Evolutionary conservation across 805 yeast genomes (phyloP), one percentile per base, ranked within the genome.

Genomic region (Gaillardinia entomophila): DNA sequence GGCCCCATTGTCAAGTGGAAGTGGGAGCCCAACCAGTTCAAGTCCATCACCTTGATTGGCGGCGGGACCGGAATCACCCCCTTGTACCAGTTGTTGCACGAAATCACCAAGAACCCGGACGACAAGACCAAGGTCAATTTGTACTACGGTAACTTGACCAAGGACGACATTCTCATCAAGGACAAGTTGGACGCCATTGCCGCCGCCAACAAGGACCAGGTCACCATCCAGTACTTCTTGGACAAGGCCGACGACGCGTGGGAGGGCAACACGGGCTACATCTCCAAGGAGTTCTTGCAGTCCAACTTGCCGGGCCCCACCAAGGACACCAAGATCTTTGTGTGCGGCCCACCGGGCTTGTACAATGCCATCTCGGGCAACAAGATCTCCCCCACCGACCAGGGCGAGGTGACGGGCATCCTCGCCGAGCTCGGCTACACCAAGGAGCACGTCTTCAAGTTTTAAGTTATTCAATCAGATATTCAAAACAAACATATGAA

Each of bases 41-140:
- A 83, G 51, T 68, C 77, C 44, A 77, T 92, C 56, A 77, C 82
- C 37, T 74, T 92, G 56, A 70, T 92, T 47, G 97, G 96, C 50
- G 98, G 95, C 53, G 98, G 98, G 55, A 73, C 95, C 32, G 97
- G 97, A 64, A 89, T 92, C 60, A 86, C 97, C 30, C 98, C 98
- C 38, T 72, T 92, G 62, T 89, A 74, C 72, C 98, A 92, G 71
- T 65, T 92, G 58, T 60, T 86, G 41, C 82, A 77, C 51, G 79
- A 77, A 57, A 75, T 90, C 55, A 71, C 84, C 52, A 70, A 72
- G 55, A 77, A 89, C 71, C 89, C 95, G 35, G 67, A 63, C 28
- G 97, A 92, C 67, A 82, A 86, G 60, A 92, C 98, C 52, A 82
- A 87, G 73, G 79, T 92, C 42, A 72, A 79, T 42, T 70, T 92